A percentile compares a stretch with the other conserved stretches of the same genome.
Evolutionary conservation across 371 early-diverging fungal species (phyloP).

Genomic region (Mucor racemosus): DNA sequence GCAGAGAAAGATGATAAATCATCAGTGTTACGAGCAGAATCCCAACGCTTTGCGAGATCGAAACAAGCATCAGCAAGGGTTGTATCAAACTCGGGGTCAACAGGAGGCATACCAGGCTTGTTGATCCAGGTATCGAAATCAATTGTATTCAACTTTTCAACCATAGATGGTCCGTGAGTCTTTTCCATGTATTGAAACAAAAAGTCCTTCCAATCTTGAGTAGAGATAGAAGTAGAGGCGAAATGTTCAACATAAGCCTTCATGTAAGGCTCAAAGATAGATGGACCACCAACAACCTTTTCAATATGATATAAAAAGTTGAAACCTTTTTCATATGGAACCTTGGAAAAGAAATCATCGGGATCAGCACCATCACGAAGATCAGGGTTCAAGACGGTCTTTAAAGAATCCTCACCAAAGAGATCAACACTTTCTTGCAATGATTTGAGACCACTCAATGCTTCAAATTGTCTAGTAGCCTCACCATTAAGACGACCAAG

Average conservation of each 20-base stretch:
- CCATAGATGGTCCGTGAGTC: conserved; percentile 67
- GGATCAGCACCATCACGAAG: conserved; percentile 83
- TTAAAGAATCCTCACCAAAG: conserved; percentile 75
- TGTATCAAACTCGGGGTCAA: conserved; percentile 82
- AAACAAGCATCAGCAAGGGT: conserved; percentile 81
- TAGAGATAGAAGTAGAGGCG: conserved; percentile 86
- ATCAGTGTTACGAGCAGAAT: conserved; percentile 53
- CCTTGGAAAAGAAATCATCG: conserved; percentile 90
- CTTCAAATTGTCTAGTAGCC: conserved; percentile 79
- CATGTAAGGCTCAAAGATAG: conserved; percentile 84
- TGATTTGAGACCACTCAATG: conserved; percentile 81
- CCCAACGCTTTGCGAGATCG: conserved; percentile 80
- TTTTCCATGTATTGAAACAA: conserved; percentile 75
- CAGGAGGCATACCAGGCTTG: conserved; percentile 89
- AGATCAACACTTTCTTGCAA: conserved; percentile 80
- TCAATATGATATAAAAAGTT: conserved; percentile 93
- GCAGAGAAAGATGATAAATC: conserved; percentile 60
- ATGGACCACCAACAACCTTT: conserved; percentile 82
- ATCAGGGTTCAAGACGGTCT: conserved; percentile 80
- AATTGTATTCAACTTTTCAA: conserved; percentile 69
- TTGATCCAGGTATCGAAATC: conserved; percentile 94
- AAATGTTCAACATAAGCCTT: conserved; percentile 84
- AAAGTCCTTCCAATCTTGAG: conserved; percentile 85
- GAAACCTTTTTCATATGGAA: conserved; percentile 95
- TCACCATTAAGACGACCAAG: conserved; percentile 83